These are phyloP conservation scores for Musa schizocarpa DNA, from an alignment of 176 grass and related monocot species.

Conservation along the genomic window DNA sequence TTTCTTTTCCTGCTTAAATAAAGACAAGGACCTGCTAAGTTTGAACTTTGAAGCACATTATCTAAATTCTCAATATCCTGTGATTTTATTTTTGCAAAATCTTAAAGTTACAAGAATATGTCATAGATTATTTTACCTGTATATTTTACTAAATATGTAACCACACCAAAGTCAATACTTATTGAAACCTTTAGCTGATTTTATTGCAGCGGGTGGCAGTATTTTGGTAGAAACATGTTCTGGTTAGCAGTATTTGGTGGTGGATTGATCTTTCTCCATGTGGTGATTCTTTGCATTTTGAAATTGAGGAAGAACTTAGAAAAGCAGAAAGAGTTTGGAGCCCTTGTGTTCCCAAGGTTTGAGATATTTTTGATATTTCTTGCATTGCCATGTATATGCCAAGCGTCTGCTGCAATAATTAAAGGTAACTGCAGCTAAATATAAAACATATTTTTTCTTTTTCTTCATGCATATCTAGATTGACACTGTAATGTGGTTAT, in stretches of 20 bases:
- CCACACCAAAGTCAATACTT: background rate
- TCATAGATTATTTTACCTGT: background rate
- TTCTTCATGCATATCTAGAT: background rate
- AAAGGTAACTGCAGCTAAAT: constrained; percentile 25
- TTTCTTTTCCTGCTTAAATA: background rate
- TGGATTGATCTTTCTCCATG: constrained; percentile 51
- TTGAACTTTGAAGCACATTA: background rate
- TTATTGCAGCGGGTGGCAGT: constrained; percentile 51
- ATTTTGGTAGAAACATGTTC: constrained; percentile 78
- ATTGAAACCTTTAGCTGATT: background rate
- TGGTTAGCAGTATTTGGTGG: constrained; percentile 68
- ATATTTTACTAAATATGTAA: background rate
- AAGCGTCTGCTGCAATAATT: constrained; percentile 55
- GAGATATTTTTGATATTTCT: constrained; percentile 68
- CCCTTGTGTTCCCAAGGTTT: constrained; percentile 59
- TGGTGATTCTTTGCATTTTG: constrained; percentile 36
- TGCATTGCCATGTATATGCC: constrained; percentile 57
- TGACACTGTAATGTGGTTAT: background rate
- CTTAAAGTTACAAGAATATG: background rate
- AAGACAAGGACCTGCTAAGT: too few species aligned
- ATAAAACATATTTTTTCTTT: background rate
- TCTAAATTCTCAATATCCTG: background rate
- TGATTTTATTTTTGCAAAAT: too few species aligned
- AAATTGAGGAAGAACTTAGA: constrained; percentile 27
- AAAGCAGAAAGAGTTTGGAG: constrained; percentile 25